Base-by-base conservation (phyloP, 768 basidiomycete genomes). In the Collybiopsis luxurians region DNA sequence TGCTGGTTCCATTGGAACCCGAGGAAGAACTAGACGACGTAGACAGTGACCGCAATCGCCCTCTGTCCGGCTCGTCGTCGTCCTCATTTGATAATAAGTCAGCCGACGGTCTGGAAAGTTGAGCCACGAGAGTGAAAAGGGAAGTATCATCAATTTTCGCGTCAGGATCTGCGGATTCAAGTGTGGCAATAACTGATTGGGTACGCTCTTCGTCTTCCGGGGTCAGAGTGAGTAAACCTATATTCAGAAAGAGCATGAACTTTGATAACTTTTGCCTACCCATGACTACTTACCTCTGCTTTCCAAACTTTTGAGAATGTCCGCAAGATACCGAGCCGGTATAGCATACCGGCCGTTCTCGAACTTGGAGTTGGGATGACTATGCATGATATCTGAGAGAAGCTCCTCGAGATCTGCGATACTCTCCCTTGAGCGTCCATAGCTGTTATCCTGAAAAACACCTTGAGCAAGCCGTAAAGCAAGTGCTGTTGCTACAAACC, bases 391-490 rank as follows among this genome's bases (percentile, higher is more conserved):
- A 54, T 78, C 76, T 67, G 83, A 69, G 30, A 92, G 82, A 64
- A 86, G 81, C 60, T 80, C 77, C 66, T 90, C 84, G 57, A 92
- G 85, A 71, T 86, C 84, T 53, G 76, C 79, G 44, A 90, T 77
- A 40, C 87, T 89, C 66, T 89, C 82, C 67, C 87, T 79, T 71
- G 80, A 82, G 59, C 89, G 79, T 55, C 86, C 87, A 61, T 77
- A 75, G 3, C n/a, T 55, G 39, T 61, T 44, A 21, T 61, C 43
- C 45, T 47, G 21, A 13, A 10, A n/a, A 47, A 23, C 10, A 46
- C 17, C 4, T 31, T 24, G n/a, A 46, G 28, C 26, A 15, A 39
- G 31, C 27, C n/a, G 1, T 24, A 3, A 23, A 21, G 15, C n/a
- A 12, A 17, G 6, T 26, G 34, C 15, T 48, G 27, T 2, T 2